Evolutionary conservation across 2,329 filamentous ascomycete species (phyloP).

Genomic region (Acarospora socialis): DNA sequence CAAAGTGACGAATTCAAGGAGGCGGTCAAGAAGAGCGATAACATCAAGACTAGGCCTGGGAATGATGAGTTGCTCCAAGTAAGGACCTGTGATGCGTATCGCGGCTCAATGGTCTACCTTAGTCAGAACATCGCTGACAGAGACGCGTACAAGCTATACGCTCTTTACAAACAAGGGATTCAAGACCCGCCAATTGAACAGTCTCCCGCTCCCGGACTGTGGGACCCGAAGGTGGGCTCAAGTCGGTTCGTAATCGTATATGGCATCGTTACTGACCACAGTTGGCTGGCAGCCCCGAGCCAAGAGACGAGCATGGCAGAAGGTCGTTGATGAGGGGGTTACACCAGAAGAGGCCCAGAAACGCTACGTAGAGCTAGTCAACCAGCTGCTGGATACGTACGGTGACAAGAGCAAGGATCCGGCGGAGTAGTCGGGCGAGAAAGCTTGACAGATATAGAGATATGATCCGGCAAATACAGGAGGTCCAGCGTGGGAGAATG

Average conservation of each 20-base stretch:
- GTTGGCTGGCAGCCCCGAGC: no score
- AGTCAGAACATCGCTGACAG: conserved; percentile 4
- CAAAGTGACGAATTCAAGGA: conserved; percentile 20
- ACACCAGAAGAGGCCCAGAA: conserved; percentile 11
- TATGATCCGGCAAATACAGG: no score
- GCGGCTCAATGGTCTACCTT: no score
- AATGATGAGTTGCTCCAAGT: conserved; percentile 24
- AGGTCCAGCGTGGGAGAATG: not conserved
- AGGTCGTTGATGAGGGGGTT: conserved; percentile 9
- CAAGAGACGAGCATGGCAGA: conserved; percentile 13
- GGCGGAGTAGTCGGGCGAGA: no score
- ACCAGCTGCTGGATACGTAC: conserved; percentile 14
- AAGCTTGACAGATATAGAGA: no score
- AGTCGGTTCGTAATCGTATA: no score
- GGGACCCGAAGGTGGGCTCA: conserved; percentile 28
- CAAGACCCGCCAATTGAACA: conserved; percentile 19
- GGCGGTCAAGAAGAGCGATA: conserved; percentile 21
- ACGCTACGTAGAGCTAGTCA: conserved; percentile 17
- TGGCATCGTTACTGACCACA: no score
- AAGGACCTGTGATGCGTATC: no score
- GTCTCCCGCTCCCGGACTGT: conserved; percentile 22
- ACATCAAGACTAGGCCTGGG: conserved; percentile 22
- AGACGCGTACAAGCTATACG: conserved; percentile 21
- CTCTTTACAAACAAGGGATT: conserved; percentile 25
- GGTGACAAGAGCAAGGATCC: no score